Conservation (phyloP, 148 eudicot species). For the Cornus kousa region DNA sequence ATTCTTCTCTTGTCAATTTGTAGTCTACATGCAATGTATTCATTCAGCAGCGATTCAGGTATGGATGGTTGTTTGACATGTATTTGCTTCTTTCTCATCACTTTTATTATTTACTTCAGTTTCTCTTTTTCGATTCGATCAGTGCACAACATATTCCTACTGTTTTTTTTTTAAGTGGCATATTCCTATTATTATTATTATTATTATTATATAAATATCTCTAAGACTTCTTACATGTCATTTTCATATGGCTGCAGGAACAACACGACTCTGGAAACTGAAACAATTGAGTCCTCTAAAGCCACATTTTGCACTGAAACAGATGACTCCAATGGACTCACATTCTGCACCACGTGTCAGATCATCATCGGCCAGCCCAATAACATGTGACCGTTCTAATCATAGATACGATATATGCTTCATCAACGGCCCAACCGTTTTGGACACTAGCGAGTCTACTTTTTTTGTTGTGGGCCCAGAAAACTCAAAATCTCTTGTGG, state of each 20-base stretch:
- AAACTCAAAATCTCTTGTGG: conserved; percentile 10
- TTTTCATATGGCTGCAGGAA: conserved; percentile 8
- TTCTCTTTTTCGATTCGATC: no score
- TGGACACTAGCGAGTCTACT: conserved; percentile 23
- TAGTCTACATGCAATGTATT: not conserved
- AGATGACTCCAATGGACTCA: not conserved
- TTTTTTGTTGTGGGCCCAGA: conserved; percentile 2
- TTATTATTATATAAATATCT: no score
- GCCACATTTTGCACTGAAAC: not conserved
- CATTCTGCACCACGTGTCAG: not conserved
- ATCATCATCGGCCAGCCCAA: conserved; percentile 11
- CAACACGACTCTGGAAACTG: not conserved
- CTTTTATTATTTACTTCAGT: no score
- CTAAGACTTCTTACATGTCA: not conserved
- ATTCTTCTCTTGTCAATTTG: not conserved
- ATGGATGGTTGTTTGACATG: not conserved
- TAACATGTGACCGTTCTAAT: conserved; percentile 51
- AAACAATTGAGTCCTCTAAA: not conserved
- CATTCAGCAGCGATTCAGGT: not conserved
- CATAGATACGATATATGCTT: conserved; percentile 38
- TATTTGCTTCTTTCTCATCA: no score
- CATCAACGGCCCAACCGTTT: conserved; percentile 40
- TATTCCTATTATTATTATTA: no score
- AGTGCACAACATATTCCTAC: no score
- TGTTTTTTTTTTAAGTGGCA: no score